A percentile compares a stretch with the other conserved stretches of the same genome.
These are phyloP conservation scores for Mytilinidion resinicola DNA, from an alignment of 495 filamentous ascomycete species.

Conservation along the genomic window DNA sequence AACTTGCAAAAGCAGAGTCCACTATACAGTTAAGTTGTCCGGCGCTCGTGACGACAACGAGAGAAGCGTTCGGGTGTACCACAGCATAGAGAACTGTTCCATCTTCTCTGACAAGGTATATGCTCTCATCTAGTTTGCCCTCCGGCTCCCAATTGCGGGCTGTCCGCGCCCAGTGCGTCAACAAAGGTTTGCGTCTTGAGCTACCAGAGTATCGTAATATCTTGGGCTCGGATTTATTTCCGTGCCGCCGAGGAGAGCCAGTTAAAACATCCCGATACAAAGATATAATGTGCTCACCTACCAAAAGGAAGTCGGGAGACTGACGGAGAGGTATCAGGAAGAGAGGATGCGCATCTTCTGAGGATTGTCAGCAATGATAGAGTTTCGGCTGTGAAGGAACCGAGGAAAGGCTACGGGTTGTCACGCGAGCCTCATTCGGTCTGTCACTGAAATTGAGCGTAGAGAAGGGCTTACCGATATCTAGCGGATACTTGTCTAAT, in stretches of 20 bases:
- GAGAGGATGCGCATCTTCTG: conserved; percentile 22
- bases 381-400: too few relatives aligned
- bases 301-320: conserved; percentile 20
- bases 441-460: too few relatives aligned
- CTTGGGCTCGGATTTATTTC: background rate
- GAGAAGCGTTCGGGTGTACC: conserved; percentile 25
- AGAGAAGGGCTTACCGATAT: conserved; percentile 1
- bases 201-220: conserved; percentile 3
- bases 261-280: conserved; percentile 17
- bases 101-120: conserved; percentile 44
- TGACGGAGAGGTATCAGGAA: conserved; percentile 20
- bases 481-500: conserved; percentile 4
- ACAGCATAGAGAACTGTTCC: conserved; percentile 49
- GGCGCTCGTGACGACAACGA: conserved; percentile 37
- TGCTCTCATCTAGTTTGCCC: conserved; percentile 23
- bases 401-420: too few relatives aligned
- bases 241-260: conserved; percentile 1
- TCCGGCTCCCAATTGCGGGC: conserved; percentile 9
- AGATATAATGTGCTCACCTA: conserved; percentile 11
- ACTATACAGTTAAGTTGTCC: conserved; percentile 57
- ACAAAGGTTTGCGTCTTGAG: conserved; percentile 23
- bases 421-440: too few relatives aligned
- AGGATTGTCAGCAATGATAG: background rate
- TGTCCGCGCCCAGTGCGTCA: conserved; percentile 33
- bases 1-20: conserved; percentile 58